Evolutionary conservation across 495 filamentous ascomycete genomes (phyloP), one percentile per base, ranked within the genome.

Genomic region (Coniosporium apollinis): DNA sequence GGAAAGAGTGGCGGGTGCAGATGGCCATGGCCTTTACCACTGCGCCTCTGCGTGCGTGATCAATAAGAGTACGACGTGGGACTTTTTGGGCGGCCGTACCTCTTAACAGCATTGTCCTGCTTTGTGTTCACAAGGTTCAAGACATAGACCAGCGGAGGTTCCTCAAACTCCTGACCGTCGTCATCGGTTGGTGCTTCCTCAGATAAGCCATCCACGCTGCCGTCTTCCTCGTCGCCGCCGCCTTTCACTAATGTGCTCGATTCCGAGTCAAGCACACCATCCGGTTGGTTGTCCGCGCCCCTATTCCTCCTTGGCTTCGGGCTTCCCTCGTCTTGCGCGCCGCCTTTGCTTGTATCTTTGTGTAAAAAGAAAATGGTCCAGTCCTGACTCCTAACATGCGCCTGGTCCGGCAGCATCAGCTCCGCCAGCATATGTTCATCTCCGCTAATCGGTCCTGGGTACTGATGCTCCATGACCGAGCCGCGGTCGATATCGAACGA

Each of bases 341-440:
- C 81, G 22, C 83, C 82, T 7, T 79, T 82, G 42, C 69, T 83
- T 4, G 74, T 79, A 52, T 96, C 91, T 52, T 96, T 96, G 51
- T 96, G 89, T 32, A 99, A 50, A 47, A 99, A 99, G 60, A 99
- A 99, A 10, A 96, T 92, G 21, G 89, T 99, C 89, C 89, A 99
- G 55, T 99, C 89, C 55, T 94, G 85, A 48, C 78, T 87, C 19
- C 91, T 69, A 22, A 87, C 76, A 59, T 99, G 89, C 18, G 86
- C 83, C 56, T 94, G 87, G 61, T 99, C 89, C 1, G 89, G 89
- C 44, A 99, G 66, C 89, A 99, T 99, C 52, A 99, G 72, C 57
- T 96, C 89, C 11, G 89, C 89, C 43, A 99, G 64, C 89, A 96
- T 96, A 54, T 76, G 72, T 60, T 96, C 89, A 42, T 99, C 87